Percentiles rank a stretch among this genome's conserved stretches.
phyloP scores from a whole-genome alignment of 345 rosid species.

The Populus davidiana region DNA sequence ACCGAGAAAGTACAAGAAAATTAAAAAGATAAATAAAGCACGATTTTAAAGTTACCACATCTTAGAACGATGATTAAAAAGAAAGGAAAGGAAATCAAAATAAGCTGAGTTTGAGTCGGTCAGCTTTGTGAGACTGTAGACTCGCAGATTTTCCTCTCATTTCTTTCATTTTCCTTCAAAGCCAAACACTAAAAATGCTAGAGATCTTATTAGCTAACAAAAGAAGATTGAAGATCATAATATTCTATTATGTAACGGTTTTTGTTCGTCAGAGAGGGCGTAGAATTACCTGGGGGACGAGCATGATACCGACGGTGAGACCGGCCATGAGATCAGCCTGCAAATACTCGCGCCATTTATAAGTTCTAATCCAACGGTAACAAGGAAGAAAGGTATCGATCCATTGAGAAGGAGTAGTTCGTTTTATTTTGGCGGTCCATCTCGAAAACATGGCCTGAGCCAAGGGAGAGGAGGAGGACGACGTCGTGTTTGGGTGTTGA shows the following conservation, averaged over 20 bases:
- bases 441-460: slow-evolving; percentile 32
- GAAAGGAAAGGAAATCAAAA: background rate
- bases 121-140: background rate
- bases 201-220: too few species aligned
- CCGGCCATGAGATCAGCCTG: slow-evolving; percentile 96
- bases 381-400: slow-evolving; percentile 66
- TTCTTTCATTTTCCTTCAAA: background rate
- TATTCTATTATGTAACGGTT: background rate
- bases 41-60: background rate
- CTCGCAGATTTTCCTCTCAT: background rate
- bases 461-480: slow-evolving; percentile 7
- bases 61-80: background rate
- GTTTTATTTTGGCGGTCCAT: slow-evolving; percentile 44
- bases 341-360: slow-evolving; percentile 71
- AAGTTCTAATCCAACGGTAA: slow-evolving; percentile 79
- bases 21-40: background rate
- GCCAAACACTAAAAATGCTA: background rate
- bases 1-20: slow-evolving; percentile 14
- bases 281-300: slow-evolving; percentile 91
- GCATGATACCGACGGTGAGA: slow-evolving; percentile 88
- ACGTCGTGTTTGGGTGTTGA: slow-evolving; percentile 59
- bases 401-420: slow-evolving; percentile 60
- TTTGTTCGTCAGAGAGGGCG: background rate
- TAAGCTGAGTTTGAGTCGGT: slow-evolving; percentile 3
- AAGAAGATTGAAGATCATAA: background rate